These are phyloP conservation scores for Tricholoma flavovirens DNA, from an alignment of 768 basidiomycete genomes.

Conservation along the genomic window DNA sequence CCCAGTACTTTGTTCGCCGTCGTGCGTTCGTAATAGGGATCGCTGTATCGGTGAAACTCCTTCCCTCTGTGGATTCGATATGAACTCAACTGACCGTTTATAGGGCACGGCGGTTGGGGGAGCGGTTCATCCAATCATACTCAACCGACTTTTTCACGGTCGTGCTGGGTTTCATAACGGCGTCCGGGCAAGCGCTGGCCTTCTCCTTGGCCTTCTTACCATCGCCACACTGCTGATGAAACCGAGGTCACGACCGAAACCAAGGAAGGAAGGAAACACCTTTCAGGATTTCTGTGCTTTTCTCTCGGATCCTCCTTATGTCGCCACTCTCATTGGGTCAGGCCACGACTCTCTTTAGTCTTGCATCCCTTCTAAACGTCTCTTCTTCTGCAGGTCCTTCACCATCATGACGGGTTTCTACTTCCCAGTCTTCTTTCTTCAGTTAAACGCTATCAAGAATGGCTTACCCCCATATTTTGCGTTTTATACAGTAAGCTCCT, in stretches of 20 bases:
- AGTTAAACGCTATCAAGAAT: slow-evolving; percentile 46
- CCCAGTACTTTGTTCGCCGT: slow-evolving; percentile 43
- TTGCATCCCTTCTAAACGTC: not conserved
- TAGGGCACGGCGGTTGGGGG: slow-evolving; percentile 53
- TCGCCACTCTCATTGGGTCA: slow-evolving; percentile 34
- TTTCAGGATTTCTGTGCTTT: slow-evolving; percentile 27
- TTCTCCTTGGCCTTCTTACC: slow-evolving; percentile 25
- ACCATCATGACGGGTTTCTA: slow-evolving; percentile 35
- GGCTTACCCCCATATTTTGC: slow-evolving; percentile 40
- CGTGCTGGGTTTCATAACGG: slow-evolving; percentile 47
- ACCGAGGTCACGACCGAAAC: slow-evolving; percentile 35
- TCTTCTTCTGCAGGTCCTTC: slow-evolving; percentile 22
- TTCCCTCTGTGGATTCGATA: slow-evolving; percentile 13
- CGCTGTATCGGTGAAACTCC: slow-evolving; percentile 31
- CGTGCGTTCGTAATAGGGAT: slow-evolving; percentile 47
- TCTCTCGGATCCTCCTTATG: slow-evolving; percentile 38
- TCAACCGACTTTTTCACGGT: slow-evolving; percentile 51
- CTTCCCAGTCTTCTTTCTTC: slow-evolving; percentile 54
- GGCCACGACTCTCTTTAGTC: not conserved
- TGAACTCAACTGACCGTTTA: not conserved
- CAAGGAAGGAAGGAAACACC: slow-evolving; percentile 24
- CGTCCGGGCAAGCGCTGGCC: slow-evolving; percentile 33
- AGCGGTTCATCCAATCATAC: slow-evolving; percentile 57
- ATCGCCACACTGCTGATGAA: slow-evolving; percentile 27
- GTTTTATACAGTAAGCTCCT: slow-evolving; percentile 45